Conservation (phyloP, 2,329 filamentous ascomycete species). For the Dactylonectria macrodidyma region DNA sequence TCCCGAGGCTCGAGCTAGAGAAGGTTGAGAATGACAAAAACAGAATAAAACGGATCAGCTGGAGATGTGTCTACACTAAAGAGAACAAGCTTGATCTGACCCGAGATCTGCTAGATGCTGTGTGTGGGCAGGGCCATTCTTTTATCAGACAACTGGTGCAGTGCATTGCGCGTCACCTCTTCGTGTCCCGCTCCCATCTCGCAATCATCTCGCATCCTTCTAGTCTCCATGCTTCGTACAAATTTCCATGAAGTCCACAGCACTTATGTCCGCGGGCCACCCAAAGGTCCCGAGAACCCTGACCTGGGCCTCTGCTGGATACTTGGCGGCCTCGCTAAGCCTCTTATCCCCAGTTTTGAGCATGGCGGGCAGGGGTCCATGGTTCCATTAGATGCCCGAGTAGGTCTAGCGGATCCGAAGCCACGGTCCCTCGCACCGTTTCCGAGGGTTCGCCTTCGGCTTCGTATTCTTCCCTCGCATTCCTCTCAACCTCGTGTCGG, state of each 20-base stretch:
- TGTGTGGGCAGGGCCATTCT: neutral
- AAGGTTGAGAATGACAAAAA: neutral
- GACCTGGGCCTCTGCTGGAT: neutral
- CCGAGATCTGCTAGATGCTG: neutral
- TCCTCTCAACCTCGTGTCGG: conserved; percentile 22
- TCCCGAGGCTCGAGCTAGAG: neutral
- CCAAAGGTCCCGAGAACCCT: neutral
- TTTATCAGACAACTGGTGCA: neutral
- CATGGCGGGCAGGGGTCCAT: conserved; percentile 24
- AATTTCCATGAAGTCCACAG: neutral
- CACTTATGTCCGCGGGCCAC: neutral
- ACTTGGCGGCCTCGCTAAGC: neutral
- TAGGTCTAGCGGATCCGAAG: conserved; percentile 40
- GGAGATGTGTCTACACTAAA: neutral
- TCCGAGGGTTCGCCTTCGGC: conserved; percentile 44
- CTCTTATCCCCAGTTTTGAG: conserved; percentile 18
- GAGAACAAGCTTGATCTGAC: neutral
- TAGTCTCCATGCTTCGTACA: neutral
- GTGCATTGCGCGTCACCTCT: conserved; percentile 6
- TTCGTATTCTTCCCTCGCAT: conserved; percentile 24
- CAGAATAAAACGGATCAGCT: neutral
- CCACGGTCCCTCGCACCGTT: conserved; percentile 39
- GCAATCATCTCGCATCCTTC: conserved; percentile 21
- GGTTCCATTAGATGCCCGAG: neutral
- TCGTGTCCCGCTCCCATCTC: conserved; percentile 11